phyloP scores from a whole-genome alignment of 768 basidiomycete genomes.

The Agaricus blazei region DNA sequence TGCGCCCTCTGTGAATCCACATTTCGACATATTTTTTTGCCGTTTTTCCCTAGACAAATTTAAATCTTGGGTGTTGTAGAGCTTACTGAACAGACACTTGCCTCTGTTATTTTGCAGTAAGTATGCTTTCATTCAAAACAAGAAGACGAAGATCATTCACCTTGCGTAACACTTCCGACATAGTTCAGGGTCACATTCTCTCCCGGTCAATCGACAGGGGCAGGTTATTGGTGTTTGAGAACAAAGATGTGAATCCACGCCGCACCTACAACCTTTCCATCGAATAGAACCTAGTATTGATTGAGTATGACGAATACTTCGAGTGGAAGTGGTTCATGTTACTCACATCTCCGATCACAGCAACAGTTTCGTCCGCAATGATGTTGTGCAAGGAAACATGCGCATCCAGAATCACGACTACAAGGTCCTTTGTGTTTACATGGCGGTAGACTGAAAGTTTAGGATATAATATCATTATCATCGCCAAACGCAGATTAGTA shows the following conservation, averaged over 20 bases:
- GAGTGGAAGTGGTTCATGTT: constrained; percentile 1
- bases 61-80: not conserved
- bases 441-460: constrained; percentile 33
- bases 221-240: constrained; percentile 33
- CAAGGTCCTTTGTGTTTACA: constrained; percentile 60
- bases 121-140: constrained; percentile 20
- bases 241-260: constrained; percentile 5
- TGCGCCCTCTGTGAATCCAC: constrained; percentile 38
- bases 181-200: constrained; percentile 69
- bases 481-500: not conserved
- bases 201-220: constrained; percentile 40
- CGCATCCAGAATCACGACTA: constrained; percentile 32
- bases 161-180: constrained; percentile 47
- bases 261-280: constrained; percentile 55
- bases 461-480: not conserved
- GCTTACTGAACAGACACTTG: constrained; percentile 30
- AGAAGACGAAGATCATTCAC: constrained; percentile 24
- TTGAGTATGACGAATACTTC: not conserved
- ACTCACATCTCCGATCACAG: constrained; percentile 47
- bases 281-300: constrained; percentile 41
- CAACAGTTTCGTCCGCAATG: constrained; percentile 55
- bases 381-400: constrained; percentile 43
- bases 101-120: constrained; percentile 40
- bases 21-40: constrained; percentile 46
- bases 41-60: constrained; percentile 25